Evolutionary conservation across 2,329 filamentous ascomycete species (phyloP), one percentile per base, ranked within the genome.

Genomic region (Huntiella abstrusa): DNA sequence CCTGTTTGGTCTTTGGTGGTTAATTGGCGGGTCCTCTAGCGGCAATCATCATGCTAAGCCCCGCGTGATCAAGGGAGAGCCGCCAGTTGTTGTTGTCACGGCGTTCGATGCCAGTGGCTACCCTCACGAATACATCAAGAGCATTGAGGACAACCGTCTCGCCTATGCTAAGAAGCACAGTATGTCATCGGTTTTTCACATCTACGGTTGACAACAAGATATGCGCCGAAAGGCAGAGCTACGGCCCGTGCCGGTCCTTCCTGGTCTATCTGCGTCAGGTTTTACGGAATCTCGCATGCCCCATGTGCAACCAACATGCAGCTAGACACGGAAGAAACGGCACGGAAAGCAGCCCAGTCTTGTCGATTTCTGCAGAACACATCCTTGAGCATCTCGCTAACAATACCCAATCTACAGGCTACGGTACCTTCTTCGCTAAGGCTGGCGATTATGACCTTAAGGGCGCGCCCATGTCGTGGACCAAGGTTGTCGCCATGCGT

Each of bases 151-250:
- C 54, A 98, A 98, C 61, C 70, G 91, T 55, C 70, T 80, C 56
- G 72, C 81, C 52, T 98, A 96, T 63, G 91, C 88, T 5, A 71
- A 74, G 52, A 79, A 75, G 58, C 86, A 96, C 64, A 88, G 87
- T 93, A 71, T 57, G 71, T 54, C 35, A 33, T 15, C 11, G 11
- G 28, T 36, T 8, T 40, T n/a, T 28, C 2, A 5, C 22, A 28
- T 28, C 22, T 28, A 28, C 4, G 5, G 22, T 28, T 28, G 8
- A 28, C 22, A 7, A 28, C 22, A 28, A 28, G 22, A 28, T 28
- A 28, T 28, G 22, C 22, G 22, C 22, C 22, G 22, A 28, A 28
- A 28, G 22, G 6, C 22, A 28, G 6, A 7, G 22, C 6, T 13
- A 15, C 17, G 33, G 8, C 32, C 22, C 17, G 37, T 45, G 12